phyloP scores from a whole-genome alignment of 1,284 basidiomycete genomes.

The Boletus sp. region DNA sequence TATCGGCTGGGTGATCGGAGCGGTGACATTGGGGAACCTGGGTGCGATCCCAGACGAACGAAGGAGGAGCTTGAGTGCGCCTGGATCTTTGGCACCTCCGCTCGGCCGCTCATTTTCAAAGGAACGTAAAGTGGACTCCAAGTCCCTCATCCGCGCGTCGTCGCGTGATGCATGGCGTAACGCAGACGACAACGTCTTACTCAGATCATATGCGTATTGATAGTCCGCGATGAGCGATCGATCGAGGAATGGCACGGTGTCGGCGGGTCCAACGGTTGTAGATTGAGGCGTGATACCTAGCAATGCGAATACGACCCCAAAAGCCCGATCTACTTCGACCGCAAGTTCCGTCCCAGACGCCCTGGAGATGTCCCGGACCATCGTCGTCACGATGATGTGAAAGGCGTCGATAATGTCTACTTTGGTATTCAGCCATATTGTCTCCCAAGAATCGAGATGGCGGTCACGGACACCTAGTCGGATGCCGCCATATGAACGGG shows the following conservation, averaged over 20 bases:
- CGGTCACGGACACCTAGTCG: slow-evolving; percentile 35
- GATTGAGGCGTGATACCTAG: slow-evolving; percentile 46
- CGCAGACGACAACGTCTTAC: slow-evolving; percentile 49
- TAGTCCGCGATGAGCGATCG: slow-evolving; percentile 69
- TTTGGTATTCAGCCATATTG: slow-evolving; percentile 70
- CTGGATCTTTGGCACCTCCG: slow-evolving; percentile 44
- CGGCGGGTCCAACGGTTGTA: slow-evolving; percentile 14
- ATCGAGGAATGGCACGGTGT: slow-evolving; percentile 62
- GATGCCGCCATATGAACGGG: slow-evolving; percentile 63
- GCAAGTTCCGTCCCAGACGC: slow-evolving; percentile 47
- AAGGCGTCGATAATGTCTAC: slow-evolving; percentile 70
- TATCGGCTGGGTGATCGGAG: slow-evolving; percentile 31
- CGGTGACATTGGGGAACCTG: not conserved
- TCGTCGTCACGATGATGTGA: slow-evolving; percentile 56
- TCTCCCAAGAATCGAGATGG: slow-evolving; percentile 64
- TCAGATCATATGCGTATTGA: slow-evolving; percentile 64
- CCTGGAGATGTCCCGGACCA: slow-evolving; percentile 53
- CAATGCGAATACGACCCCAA: slow-evolving; percentile 61
- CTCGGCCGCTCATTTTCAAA: slow-evolving; percentile 36
- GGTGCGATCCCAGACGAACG: slow-evolving; percentile 59
- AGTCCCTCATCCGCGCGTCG: slow-evolving; percentile 58
- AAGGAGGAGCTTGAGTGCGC: slow-evolving; percentile 62
- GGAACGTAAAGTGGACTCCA: slow-evolving; percentile 54
- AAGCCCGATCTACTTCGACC: slow-evolving; percentile 52
- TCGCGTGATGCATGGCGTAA: slow-evolving; percentile 51